phyloP scores from a whole-genome alignment of 495 filamentous ascomycete genomes.

The Astrocystis sublimbata region DNA sequence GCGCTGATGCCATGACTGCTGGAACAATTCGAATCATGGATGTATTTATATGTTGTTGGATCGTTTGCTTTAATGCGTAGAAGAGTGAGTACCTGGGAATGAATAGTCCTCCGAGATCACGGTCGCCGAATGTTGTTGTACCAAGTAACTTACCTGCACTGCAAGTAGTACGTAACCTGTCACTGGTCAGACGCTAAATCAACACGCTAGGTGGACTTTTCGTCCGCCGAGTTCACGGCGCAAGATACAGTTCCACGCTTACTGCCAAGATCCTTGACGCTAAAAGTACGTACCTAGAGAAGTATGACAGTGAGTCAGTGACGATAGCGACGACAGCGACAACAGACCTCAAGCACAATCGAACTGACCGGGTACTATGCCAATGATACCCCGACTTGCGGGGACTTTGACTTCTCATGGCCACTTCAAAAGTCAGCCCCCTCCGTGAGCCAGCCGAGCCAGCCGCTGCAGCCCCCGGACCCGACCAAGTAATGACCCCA shows the following conservation, averaged over 20 bases:
- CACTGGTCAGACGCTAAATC: conserved; percentile 2
- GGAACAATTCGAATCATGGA: neutral
- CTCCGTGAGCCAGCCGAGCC: too few species aligned
- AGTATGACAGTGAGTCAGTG: neutral
- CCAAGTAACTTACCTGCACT: too few species aligned
- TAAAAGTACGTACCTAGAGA: too few species aligned
- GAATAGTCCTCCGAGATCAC: conserved; percentile 7
- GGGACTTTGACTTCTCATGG: neutral
- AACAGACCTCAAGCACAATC: conserved; percentile 4
- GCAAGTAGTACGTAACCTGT: neutral
- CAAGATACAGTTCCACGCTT: conserved; percentile 1
- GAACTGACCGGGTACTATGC: neutral
- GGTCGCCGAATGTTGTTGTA: neutral
- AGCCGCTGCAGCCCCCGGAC: neutral
- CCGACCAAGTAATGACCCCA: neutral
- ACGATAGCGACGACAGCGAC: too few species aligned
- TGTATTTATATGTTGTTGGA: conserved; percentile 1
- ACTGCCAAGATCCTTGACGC: too few species aligned
- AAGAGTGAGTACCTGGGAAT: too few species aligned
- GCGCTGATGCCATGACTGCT: neutral
- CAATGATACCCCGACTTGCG: neutral
- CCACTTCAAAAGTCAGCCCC: too few species aligned
- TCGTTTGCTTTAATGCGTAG: too few species aligned
- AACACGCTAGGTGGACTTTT: neutral
- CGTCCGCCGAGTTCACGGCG: conserved; percentile 7